A percentile compares a stretch with the other conserved stretches of the same genome.
phyloP scores from a whole-genome alignment of 2,329 filamentous ascomycete species.

The Pyricularia pennisetigena region DNA sequence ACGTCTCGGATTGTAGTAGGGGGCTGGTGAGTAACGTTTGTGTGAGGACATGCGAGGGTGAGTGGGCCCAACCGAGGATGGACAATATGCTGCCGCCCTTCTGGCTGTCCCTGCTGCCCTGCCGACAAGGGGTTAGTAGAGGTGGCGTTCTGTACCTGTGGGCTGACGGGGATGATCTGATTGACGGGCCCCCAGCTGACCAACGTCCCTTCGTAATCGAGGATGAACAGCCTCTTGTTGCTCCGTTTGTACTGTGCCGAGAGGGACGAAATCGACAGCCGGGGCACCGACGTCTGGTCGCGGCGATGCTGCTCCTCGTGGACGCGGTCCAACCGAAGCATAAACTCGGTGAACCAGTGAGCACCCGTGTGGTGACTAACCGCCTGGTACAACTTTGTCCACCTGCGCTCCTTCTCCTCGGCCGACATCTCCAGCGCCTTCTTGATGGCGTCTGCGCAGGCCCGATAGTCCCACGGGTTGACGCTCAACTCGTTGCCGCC shows the following conservation, averaged over 20 bases:
- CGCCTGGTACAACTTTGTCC: constrained; percentile 61
- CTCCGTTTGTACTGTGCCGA: constrained; percentile 56
- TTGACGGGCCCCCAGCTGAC: constrained; percentile 79
- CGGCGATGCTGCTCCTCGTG: constrained; percentile 79
- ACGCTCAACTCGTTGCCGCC: constrained; percentile 71
- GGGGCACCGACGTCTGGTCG: constrained; percentile 77
- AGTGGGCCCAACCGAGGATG: background rate
- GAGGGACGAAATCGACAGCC: constrained; percentile 61
- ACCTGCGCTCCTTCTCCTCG: constrained; percentile 64
- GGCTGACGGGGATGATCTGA: constrained; percentile 77
- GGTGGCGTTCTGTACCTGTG: constrained; percentile 35
- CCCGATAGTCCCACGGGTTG: constrained; percentile 91
- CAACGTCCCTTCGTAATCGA: constrained; percentile 90
- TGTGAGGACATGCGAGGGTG: background rate
- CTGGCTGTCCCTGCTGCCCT: background rate
- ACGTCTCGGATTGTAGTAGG: background rate
- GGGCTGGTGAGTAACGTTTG: background rate
- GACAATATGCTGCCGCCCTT: background rate
- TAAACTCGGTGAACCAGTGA: constrained; percentile 75
- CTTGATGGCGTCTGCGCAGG: constrained; percentile 79
- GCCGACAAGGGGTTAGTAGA: background rate
- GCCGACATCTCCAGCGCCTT: constrained; percentile 70
- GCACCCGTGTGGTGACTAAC: constrained; percentile 76
- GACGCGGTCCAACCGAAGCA: constrained; percentile 59
- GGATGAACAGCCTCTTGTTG: constrained; percentile 67